Conservation (phyloP, 2,329 filamentous ascomycete genomes). For the Massarina eburnea region DNA sequence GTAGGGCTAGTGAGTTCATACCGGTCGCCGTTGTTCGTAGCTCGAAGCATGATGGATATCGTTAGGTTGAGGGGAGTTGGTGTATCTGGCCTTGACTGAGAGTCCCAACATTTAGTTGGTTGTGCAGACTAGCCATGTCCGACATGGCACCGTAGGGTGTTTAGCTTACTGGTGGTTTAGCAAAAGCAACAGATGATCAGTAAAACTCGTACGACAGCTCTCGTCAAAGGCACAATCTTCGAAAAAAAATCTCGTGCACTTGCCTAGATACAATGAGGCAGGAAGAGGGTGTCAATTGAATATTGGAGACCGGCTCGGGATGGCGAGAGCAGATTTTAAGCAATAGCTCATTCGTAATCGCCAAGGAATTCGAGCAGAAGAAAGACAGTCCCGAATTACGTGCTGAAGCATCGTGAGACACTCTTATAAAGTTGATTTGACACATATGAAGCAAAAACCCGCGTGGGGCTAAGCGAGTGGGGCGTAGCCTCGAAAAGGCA, state of each 20-base stretch:
- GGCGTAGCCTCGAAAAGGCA: slow-evolving; percentile 29
- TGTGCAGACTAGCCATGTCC: slow-evolving; percentile 22
- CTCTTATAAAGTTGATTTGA: slow-evolving; percentile 24
- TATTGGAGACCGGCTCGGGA: slow-evolving; percentile 2
- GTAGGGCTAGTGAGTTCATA: slow-evolving; percentile 60
- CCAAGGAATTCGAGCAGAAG: background rate
- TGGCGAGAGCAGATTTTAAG: slow-evolving; percentile 5
- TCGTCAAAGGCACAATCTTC: slow-evolving; percentile 14
- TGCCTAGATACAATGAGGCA: slow-evolving; percentile 3
- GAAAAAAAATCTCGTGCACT: slow-evolving; percentile 6
- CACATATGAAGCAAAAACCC: slow-evolving; percentile 23
- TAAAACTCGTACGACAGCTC: slow-evolving; percentile 10
- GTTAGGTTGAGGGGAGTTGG: slow-evolving; percentile 9
- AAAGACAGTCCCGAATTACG: background rate
- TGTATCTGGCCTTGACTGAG: slow-evolving; percentile 14
- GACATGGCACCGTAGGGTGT: slow-evolving; percentile 21
- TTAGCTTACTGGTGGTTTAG: slow-evolving; percentile 33
- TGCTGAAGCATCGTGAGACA: slow-evolving; percentile 1
- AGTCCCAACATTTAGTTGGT: slow-evolving; percentile 23
- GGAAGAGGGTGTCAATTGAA: slow-evolving; percentile 5
- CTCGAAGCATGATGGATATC: slow-evolving; percentile 33
- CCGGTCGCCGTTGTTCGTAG: slow-evolving; percentile 53
- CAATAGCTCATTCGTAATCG: background rate
- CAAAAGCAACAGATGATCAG: slow-evolving; percentile 14
- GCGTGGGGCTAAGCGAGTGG: slow-evolving; percentile 41